These are phyloP conservation scores for Pugionium cornutum DNA, from an alignment of 345 rosid species.

Conservation along the genomic window DNA sequence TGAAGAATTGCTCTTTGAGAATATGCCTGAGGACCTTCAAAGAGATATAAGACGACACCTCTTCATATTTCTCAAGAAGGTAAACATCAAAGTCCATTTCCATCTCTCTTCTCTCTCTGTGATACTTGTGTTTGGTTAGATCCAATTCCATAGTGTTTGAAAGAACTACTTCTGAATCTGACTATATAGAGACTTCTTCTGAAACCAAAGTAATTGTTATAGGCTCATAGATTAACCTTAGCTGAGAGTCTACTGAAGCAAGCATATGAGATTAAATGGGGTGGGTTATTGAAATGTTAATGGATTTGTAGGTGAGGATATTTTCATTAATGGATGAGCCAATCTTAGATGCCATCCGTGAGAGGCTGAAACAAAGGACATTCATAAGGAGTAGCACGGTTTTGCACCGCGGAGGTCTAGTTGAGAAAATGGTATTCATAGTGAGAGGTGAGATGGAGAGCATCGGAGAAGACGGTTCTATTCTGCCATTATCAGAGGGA, in stretches of 20 bases:
- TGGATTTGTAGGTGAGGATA: slow-evolving; percentile 63
- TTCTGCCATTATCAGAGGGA: slow-evolving; percentile 57
- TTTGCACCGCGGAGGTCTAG: slow-evolving; percentile 54
- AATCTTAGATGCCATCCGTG: slow-evolving; percentile 66
- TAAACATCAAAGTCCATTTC: slow-evolving; percentile 38
- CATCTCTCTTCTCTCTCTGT: slow-evolving; percentile 9
- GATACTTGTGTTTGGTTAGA: background rate
- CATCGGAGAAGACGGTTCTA: slow-evolving; percentile 56
- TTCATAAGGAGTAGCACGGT: slow-evolving; percentile 66
- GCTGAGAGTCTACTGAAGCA: background rate
- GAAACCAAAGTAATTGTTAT: slow-evolving; percentile 5
- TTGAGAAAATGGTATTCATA: slow-evolving; percentile 83
- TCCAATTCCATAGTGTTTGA: background rate
- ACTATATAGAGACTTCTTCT: slow-evolving; percentile 1
- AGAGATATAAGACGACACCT: slow-evolving; percentile 89
- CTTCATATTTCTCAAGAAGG: slow-evolving; percentile 76
- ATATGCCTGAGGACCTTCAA: slow-evolving; percentile 87
- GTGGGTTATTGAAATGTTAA: background rate
- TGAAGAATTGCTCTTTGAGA: slow-evolving; percentile 65
- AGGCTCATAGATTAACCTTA: background rate
- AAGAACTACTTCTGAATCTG: background rate
- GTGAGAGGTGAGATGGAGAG: slow-evolving; percentile 86
- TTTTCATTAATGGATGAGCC: slow-evolving; percentile 72
- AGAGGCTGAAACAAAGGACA: slow-evolving; percentile 70
- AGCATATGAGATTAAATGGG: background rate